Evolutionary conservation across 106 monocot genomes (phyloP), one percentile per base, ranked within the genome.

Genomic region (Allium fistulosum): DNA sequence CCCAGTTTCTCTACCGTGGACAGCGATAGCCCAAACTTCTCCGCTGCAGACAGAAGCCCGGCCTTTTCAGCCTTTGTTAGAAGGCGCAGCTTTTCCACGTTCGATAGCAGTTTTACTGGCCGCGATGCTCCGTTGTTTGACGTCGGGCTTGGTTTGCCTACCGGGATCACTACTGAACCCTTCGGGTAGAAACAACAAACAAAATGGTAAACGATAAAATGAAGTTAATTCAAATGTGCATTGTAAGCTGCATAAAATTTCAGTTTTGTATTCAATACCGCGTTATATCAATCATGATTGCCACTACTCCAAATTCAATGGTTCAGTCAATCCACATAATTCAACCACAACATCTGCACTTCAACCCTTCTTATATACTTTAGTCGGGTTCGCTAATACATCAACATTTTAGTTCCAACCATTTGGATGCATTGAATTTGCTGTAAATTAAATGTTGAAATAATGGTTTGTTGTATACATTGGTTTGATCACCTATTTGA

Each of bases 1-100:
- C 96, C 96, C 51, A 97, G 48, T 68, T 79, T 76, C 79, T 97
- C 96, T 22, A 97, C 86, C 0, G 77, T 77, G 27, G 96, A 82
- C 11, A 97, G 84, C 0, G 92, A 92, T 18, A 97, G 72, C 18
- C 96, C 92, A 7, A 79, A 63, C 46, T 73, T 82, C 80, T 97
- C 92, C 2, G 92, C 96, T 11, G 86, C 78, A 0, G 96, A 92
- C 4, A 97, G 92, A 1, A 97, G 74, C 17, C 96, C 96, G 8
- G 96, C 92, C 58, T 89, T 92, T 84, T 97, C 96, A 26, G 96
- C 96, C 66, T 97, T 97, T 46, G 80, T 86, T 8, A 97, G 84
- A 14, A 97, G 92, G 74, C 87, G 78, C 6, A 97, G 86, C 70
- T 92, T 92, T 80, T 97, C 96, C 6, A 97, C 92, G 46, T 97